A percentile compares a stretch with the other conserved stretches of the same genome.
Conservation (phyloP, 805 yeast species). For the Starmerella lactis-condensi region DNA sequence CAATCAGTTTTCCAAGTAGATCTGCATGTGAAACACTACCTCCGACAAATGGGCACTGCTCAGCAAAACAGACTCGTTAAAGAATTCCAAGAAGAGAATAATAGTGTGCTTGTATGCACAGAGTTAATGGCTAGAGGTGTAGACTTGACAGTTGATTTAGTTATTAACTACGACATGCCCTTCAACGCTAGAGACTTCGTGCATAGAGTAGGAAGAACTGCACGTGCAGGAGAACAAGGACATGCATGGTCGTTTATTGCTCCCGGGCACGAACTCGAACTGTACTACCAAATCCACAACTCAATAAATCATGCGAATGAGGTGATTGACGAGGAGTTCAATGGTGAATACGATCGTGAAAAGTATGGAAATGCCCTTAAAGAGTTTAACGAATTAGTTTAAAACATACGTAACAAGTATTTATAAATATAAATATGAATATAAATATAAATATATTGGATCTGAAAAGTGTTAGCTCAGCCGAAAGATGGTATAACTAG, state of each 20-base stretch:
- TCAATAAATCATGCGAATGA: constrained; percentile 19
- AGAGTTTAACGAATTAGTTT: too few relatives aligned
- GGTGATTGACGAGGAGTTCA: constrained; percentile 14
- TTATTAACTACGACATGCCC: constrained; percentile 82
- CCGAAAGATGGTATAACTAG: constrained; percentile 21
- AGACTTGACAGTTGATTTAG: constrained; percentile 55
- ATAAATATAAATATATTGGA: neutral
- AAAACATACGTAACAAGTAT: constrained; percentile 24
- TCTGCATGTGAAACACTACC: too few relatives aligned
- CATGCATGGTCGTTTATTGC: constrained; percentile 52
- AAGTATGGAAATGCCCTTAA: constrained; percentile 30
- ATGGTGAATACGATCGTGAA: constrained; percentile 25
- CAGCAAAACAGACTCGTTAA: constrained; percentile 40
- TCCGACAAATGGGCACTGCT: constrained; percentile 21
- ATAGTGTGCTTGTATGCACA: constrained; percentile 45
- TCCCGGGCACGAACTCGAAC: constrained; percentile 58
- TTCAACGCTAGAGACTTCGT: constrained; percentile 76
- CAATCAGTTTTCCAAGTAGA: constrained; percentile 19
- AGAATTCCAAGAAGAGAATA: constrained; percentile 37
- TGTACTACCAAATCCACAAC: constrained; percentile 24
- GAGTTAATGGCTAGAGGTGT: constrained; percentile 95
- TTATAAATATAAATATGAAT: neutral
- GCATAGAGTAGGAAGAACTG: constrained; percentile 93
- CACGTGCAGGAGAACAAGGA: constrained; percentile 75
- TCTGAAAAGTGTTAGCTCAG: constrained; percentile 16